Evolutionary conservation across 768 basidiomycete species (phyloP), one percentile per base, ranked within the genome.

Genomic region (Leucocoprinus birnbaumii): DNA sequence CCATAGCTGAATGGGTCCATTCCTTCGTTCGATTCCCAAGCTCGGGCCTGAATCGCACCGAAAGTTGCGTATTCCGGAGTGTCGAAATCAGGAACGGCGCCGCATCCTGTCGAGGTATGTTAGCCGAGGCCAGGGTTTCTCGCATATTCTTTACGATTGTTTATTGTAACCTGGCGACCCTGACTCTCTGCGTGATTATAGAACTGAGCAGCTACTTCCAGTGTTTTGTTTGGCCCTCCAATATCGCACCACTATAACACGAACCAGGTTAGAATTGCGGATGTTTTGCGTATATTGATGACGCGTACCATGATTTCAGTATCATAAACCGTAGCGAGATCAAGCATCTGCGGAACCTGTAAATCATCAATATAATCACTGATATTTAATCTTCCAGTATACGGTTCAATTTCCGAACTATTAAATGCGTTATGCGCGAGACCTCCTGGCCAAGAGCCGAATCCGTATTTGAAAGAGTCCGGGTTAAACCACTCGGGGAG

Each of bases 401-500:
- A 84, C 7, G 82, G 77, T 56, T 85, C 84, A 16, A 80, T 47
- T 49, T 74, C 62, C 18, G 70, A 74, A 3, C 59, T 43, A 47
- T 82, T 73, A 62, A 73, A 83, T 0, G 80, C 68, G 52, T 84
- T 78, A 54, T 73, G 77, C 3, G 83, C 79, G 4, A 82, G 69
- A 3, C 76, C 76, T 21, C 83, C 83, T 0, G 83, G 84, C 75
- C 75, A 83, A n/a, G 9, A 2, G 2, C 61, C 66, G 41, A 77
- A 80, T 1, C 84, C 83, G 50, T 83, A 82, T 42, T 66, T 66
- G 5, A 71, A 77, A 48, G 63, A 83, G 50, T 80, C 73, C 4
- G 84, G 84, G 56, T 76, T 80, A 58, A 76, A 83, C 81, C 79
- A 84, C 59, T 84, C 81, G 1, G 82, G 80, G 44, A 84, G 65